phyloP scores from a whole-genome alignment of 1,139 yeast genomes.

The Magnusiomyces sp. region DNA sequence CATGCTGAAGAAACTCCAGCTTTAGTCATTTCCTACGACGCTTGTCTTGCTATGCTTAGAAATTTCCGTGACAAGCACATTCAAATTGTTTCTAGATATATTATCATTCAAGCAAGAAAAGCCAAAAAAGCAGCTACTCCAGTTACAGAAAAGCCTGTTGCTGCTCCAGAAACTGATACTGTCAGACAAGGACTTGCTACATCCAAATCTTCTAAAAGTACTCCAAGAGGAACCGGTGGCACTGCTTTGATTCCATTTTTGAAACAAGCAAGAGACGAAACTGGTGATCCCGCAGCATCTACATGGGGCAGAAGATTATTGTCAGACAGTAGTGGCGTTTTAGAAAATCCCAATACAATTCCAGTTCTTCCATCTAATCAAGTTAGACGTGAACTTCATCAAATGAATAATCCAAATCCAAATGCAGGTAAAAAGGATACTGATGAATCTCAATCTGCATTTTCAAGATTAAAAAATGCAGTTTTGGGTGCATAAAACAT shows the following conservation, averaged over 20 bases:
- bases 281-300: slow-evolving; percentile 88
- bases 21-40: slow-evolving; percentile 69
- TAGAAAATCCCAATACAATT: slow-evolving; percentile 9
- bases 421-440: neutral
- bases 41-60: slow-evolving; percentile 82
- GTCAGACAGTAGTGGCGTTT: slow-evolving; percentile 35
- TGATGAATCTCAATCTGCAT: slow-evolving; percentile 1
- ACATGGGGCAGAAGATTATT: slow-evolving; percentile 76
- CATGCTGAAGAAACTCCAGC: slow-evolving; percentile 42
- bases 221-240: slow-evolving; percentile 86
- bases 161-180: slow-evolving; percentile 21
- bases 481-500: too few relatives aligned
- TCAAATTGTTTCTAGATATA: slow-evolving; percentile 81
- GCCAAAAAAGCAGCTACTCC: slow-evolving; percentile 20
- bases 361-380: slow-evolving; percentile 3
- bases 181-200: slow-evolving; percentile 31
- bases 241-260: slow-evolving; percentile 84
- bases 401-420: neutral
- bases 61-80: slow-evolving; percentile 87
- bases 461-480: neutral
- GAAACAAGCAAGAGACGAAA: slow-evolving; percentile 93
- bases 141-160: slow-evolving; percentile 11
- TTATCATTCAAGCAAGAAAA: slow-evolving; percentile 61
- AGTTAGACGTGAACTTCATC: neutral
- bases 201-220: slow-evolving; percentile 34